Base-by-base conservation (phyloP, 768 basidiomycete genomes). In the Imleria badia region DNA sequence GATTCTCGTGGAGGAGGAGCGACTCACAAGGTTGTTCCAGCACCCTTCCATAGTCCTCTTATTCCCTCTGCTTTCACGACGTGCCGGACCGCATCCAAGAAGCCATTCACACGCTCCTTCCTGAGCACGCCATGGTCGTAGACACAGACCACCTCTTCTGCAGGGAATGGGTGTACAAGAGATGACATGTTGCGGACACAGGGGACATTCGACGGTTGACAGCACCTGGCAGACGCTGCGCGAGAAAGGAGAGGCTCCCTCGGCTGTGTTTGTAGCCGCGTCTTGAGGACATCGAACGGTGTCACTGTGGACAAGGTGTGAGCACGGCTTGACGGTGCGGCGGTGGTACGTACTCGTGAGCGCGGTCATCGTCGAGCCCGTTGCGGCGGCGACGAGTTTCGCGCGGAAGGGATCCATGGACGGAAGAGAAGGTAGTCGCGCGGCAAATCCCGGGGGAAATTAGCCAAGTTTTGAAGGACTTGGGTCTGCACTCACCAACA, bases 231-330 rank as follows among this genome's bases (percentile, higher is more conserved):
- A 34, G 72, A 70, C 12, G 83, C 78, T 47, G 80, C 78, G 53
- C 76, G 77, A 52, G 82, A 77, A 66, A 83, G 80, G 26, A 83
- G 76, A 43, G 71, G 78, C 52, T 70, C 76, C 57, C 70, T 75
- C n/a, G 86, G 87, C 68, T 91, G 94, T 0, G 97, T 98, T 71
- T 99, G 97, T 17, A 99, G 76, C 29, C 97, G 85, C 13, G 96
- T 98, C 72, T 98, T 98, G 61, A 98, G 81, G 51, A 99, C 94
- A 73, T 99, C 97, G 70, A 99, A 99, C 4, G 97, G 97, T 3
- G 96, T 98, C 97, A 99, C 96, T 98, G 53, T 31, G 31, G 49
- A 39, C n/a, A 2, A 10, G 15, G n/a, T 5, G 51, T 65, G 55
- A 53, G 60, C 6, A 55, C 7, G 47, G 38, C 22, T 4, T 23